Evolutionary conservation across 495 filamentous ascomycete species (phyloP), one percentile per base, ranked within the genome.

Genomic region (Neurospora pannonica): DNA sequence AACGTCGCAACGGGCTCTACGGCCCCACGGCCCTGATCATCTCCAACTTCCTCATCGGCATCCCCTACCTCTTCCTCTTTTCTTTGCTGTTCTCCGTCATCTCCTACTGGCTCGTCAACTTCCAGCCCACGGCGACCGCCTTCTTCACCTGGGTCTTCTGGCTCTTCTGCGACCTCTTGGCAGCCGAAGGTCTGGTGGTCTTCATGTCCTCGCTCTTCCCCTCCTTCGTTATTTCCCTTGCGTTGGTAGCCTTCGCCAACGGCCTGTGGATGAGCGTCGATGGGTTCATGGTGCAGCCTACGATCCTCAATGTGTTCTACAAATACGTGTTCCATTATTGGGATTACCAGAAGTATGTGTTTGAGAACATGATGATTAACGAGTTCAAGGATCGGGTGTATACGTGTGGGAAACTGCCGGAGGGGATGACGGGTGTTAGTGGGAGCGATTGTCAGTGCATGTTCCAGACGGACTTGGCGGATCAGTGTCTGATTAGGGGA

Each of bases 361-460:
- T 96, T 85, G 91, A 94, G 75, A 93, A 93, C 21, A 94, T 96
- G 93, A 93, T 96, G 92, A 88, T 95, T 28, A 95, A 95, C 78
- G 92, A 96, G 81, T 94, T 96, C 78, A 82, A 80, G 0, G 43
- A 88, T 17, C 81, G 92, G 2, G 86, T 76, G 11, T 96, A 92
- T 78, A 79, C 78, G 24, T 95, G 93, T 75, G 85, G 82, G 1
- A 67, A 3, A 19, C 70, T 73, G 17, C 74, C 13, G 19, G 46
- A 72, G 2, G 82, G 54, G 5, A 34, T 62, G 54, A 19, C 13
- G 15, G 71, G 0, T 94, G 90, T 76, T 81, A 88, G 21, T 95
- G 93, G 77, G 34, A 74, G 74, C 74, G 10, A 71, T 72, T 75
- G 67, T 72, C 74, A 38, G 67, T 4, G 78, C 81, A 91, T 92